These are phyloP conservation scores for Xylaria venustula DNA, from an alignment of 495 filamentous ascomycete genomes.

Conservation along the genomic window DNA sequence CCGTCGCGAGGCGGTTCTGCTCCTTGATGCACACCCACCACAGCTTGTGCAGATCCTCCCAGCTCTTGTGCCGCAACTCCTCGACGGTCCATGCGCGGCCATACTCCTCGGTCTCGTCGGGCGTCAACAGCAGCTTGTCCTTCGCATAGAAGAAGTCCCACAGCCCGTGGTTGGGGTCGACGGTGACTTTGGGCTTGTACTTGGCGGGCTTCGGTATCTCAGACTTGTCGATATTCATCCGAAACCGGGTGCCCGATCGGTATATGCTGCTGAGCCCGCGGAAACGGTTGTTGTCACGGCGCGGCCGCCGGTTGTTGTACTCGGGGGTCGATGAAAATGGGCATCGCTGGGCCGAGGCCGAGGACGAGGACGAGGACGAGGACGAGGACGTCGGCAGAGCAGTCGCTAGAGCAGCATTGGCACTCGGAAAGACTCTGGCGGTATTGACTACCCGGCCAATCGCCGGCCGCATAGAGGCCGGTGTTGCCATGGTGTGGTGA, in stretches of 20 bases:
- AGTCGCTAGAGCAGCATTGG: slow-evolving; percentile 14
- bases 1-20: slow-evolving; percentile 84
- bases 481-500: slow-evolving; percentile 37
- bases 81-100: slow-evolving; percentile 83
- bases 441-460: slow-evolving; percentile 32
- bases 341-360: slow-evolving; percentile 25
- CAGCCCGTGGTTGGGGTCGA: slow-evolving; percentile 80
- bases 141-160: slow-evolving; percentile 84
- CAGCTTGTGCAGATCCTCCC: slow-evolving; percentile 87
- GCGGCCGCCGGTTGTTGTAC: slow-evolving; percentile 23
- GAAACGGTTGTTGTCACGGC: slow-evolving; percentile 60
- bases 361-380: slow-evolving; percentile 3
- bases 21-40: slow-evolving; percentile 98
- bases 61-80: slow-evolving; percentile 84
- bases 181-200: slow-evolving; percentile 49
- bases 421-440: slow-evolving; percentile 9
- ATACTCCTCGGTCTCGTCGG: slow-evolving; percentile 63
- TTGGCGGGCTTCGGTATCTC: slow-evolving; percentile 71
- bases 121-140: slow-evolving; percentile 61
- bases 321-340: slow-evolving; percentile 28
- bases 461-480: slow-evolving; percentile 43
- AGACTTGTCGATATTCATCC: slow-evolving; percentile 66
- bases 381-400: slow-evolving; percentile 5
- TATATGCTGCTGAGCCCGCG: slow-evolving; percentile 82
- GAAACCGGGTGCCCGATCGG: slow-evolving; percentile 70